Percentiles rank a stretch among this genome's conserved stretches.
Conservation (phyloP, 345 rosid genomes). For the Physaria fendleri region DNA sequence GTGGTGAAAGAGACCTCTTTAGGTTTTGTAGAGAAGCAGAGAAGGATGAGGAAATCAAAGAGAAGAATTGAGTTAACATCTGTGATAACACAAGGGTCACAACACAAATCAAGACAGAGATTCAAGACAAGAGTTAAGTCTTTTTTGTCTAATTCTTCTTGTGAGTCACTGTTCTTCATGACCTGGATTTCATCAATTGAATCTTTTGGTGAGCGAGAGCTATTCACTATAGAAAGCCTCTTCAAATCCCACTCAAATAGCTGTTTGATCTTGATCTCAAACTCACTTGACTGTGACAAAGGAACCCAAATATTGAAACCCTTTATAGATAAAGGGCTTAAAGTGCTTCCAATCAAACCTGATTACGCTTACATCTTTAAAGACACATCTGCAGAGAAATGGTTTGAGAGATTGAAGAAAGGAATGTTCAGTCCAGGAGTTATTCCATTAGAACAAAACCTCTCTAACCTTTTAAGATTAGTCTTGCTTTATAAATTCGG, state of each 20-base stretch:
- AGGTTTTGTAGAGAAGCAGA: constrained; percentile 25
- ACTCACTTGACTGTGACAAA: constrained; percentile 51
- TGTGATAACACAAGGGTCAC: not conserved
- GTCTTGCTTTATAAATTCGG: constrained; percentile 76
- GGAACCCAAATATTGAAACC: constrained; percentile 49
- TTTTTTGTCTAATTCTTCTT: constrained; percentile 44
- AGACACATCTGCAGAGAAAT: constrained; percentile 53
- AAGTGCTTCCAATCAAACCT: constrained; percentile 46
- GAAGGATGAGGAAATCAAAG: not conserved
- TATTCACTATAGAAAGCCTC: constrained; percentile 52
- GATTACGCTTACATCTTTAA: constrained; percentile 58
- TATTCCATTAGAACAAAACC: constrained; percentile 79
- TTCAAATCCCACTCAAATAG: constrained; percentile 51
- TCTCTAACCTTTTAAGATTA: constrained; percentile 74
- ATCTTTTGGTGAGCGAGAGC: constrained; percentile 59
- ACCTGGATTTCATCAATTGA: constrained; percentile 76
- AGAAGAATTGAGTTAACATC: constrained; percentile 4
- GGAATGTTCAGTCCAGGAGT: constrained; percentile 67
- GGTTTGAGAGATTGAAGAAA: constrained; percentile 51
- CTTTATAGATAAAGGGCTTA: constrained; percentile 44
- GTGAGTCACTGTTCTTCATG: constrained; percentile 75
- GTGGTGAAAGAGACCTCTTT: constrained; percentile 48
- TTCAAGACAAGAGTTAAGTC: constrained; percentile 40
- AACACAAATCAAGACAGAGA: constrained; percentile 18
- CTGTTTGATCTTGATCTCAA: constrained; percentile 69